Percentiles rank a stretch among this genome's conserved stretches.
Conservation (phyloP, 1,284 basidiomycete species). For the Austroboletus niveus region DNA sequence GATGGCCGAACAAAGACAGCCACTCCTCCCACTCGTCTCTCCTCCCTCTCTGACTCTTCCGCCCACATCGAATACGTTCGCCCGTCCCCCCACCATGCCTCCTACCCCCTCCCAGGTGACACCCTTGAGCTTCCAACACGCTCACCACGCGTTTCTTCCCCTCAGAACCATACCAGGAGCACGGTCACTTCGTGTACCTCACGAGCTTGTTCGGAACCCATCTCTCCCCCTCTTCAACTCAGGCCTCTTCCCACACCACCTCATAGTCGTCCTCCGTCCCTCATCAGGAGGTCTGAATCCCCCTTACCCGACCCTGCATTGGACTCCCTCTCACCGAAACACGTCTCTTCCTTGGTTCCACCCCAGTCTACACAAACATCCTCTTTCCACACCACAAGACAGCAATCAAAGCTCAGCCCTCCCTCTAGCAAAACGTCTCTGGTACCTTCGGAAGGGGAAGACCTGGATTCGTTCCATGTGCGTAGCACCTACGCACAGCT, state of each 20-base stretch:
- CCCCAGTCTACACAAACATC: conserved; percentile 29
- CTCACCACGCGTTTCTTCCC: conserved; percentile 24
- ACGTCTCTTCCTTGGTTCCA: conserved; percentile 14
- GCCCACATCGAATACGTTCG: conserved; percentile 9
- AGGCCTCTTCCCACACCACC: conserved; percentile 32
- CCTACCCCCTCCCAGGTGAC: conserved; percentile 12
- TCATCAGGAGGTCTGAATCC: conserved; percentile 21
- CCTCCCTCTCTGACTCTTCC: conserved; percentile 11
- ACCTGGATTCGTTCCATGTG: conserved; percentile 83
- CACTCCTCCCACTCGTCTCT: conserved; percentile 9
- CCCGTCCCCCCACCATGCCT: conserved; percentile 3
- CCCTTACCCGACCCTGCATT: conserved; percentile 21
- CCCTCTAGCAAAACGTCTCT: conserved; percentile 57
- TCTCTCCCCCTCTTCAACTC: conserved; percentile 18
- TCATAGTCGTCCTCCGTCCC: conserved; percentile 32
- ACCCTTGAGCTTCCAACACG: conserved; percentile 27
- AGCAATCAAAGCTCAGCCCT: conserved; percentile 35
- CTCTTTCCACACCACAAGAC: conserved; percentile 37
- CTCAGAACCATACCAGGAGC: conserved; percentile 22
- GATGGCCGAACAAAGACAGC: conserved; percentile 8
- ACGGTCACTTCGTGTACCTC: conserved; percentile 30
- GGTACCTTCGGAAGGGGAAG: conserved; percentile 73
- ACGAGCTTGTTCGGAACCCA: conserved; percentile 15
- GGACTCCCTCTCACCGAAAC: conserved; percentile 9
- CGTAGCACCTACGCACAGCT: conserved; percentile 87